Evolutionary conservation across 371 early-diverging fungal species (phyloP).

Genomic region (Polyrhizophydium stewartii): DNA sequence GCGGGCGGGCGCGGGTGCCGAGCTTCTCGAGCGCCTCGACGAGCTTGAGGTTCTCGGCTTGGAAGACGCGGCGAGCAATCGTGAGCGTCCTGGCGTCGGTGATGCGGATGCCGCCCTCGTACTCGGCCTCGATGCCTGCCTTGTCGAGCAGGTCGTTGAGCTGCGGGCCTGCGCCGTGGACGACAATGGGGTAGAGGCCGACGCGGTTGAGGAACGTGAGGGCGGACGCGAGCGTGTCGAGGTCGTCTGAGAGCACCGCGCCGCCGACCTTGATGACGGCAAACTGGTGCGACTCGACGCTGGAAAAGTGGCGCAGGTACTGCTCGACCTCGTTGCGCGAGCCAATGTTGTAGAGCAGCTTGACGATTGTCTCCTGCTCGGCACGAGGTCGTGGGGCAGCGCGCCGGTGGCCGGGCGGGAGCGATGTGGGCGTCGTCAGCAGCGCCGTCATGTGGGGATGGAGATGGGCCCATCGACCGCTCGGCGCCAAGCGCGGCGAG

Average conservation of each 20-base stretch:
- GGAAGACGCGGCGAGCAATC: constrained; percentile 85
- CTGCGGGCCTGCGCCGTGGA: constrained; percentile 97
- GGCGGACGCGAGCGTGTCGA: constrained; percentile 90
- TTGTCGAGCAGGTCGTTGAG: constrained; percentile 82
- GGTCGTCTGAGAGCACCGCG: constrained; percentile 90
- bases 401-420: too few species aligned
- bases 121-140: constrained; percentile 85
- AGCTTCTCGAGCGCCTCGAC: constrained; percentile 93
- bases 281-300: constrained; percentile 97
- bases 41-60: constrained; percentile 88
- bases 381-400: too few species aligned
- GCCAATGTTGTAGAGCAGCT: constrained; percentile 96
- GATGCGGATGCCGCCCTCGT: constrained; percentile 93
- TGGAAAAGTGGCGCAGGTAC: constrained; percentile 91
- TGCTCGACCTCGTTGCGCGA: constrained; percentile 96
- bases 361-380: constrained; percentile 90
- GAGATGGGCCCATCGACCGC: too few species aligned
- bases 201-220: constrained; percentile 94
- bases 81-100: constrained; percentile 88
- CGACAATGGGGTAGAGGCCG: constrained; percentile 94
- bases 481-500: too few species aligned
- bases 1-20: constrained; percentile 91
- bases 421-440: too few species aligned
- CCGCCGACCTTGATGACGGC: constrained; percentile 99
- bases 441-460: too few species aligned